Conservation (phyloP, 805 yeast species). For the Candida boleticola region DNA sequence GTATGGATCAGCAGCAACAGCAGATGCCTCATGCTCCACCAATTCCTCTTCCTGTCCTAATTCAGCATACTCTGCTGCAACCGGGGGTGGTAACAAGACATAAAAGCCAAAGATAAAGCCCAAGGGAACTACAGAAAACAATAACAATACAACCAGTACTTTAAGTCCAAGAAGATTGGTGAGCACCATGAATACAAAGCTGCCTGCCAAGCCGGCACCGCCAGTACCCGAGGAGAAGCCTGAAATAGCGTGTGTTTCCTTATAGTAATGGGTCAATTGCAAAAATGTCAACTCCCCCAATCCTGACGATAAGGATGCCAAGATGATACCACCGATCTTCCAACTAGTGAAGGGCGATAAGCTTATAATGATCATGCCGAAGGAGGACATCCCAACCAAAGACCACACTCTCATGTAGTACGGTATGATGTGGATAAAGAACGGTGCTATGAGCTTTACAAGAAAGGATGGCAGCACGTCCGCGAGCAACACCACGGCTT, state of each 20-base stretch:
- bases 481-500: constrained; percentile 79
- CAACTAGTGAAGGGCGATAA: constrained; percentile 30
- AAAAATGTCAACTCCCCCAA: constrained; percentile 88
- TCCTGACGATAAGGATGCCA: constrained; percentile 86
- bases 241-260: constrained; percentile 55
- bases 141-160: constrained; percentile 52
- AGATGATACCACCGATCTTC: constrained; percentile 63
- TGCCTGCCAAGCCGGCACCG: constrained; percentile 88
- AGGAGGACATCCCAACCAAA: constrained; percentile 56
- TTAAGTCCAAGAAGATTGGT: constrained; percentile 66
- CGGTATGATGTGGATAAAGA: constrained; percentile 65
- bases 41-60: constrained; percentile 5
- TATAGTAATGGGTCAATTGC: constrained; percentile 78
- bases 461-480: constrained; percentile 83
- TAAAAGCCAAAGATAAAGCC: constrained; percentile 42
- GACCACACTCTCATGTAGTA: constrained; percentile 54
- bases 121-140: constrained; percentile 56
- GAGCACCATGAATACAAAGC: constrained; percentile 64
- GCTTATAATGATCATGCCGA: constrained; percentile 76
- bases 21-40: constrained; percentile 6
- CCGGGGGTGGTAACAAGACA: constrained; percentile 21
- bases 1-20: neutral
- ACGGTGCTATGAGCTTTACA: constrained; percentile 73
- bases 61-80: constrained; percentile 6
- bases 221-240: constrained; percentile 97